phyloP scores from a whole-genome alignment of 2,329 filamentous ascomycete species.

The Cytospora piceae region DNA sequence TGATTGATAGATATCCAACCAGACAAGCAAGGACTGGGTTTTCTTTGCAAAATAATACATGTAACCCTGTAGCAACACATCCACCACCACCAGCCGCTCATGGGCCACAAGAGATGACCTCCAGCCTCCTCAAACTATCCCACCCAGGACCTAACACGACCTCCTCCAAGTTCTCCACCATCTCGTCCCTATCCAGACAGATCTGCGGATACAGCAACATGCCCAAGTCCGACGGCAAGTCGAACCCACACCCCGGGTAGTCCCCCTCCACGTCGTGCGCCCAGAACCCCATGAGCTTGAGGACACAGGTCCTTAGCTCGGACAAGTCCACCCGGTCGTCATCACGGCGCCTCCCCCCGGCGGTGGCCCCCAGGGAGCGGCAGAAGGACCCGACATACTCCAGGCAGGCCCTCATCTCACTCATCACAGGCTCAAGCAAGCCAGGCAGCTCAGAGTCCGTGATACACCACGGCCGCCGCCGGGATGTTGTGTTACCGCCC shows the following conservation, averaged over 20 bases:
- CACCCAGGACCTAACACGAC: not conserved
- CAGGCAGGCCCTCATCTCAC: conserved; percentile 2
- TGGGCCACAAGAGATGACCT: not conserved
- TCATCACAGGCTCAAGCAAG: not conserved
- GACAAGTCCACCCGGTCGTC: conserved; percentile 2
- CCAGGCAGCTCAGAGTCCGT: not conserved
- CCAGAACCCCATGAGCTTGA: conserved; percentile 1
- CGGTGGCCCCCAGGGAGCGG: not conserved
- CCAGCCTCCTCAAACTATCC: not conserved
- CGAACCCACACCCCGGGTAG: not conserved
- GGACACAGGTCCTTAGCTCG: not conserved
- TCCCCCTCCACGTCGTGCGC: not conserved
- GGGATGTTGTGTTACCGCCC: not conserved
- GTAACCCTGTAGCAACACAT: no score
- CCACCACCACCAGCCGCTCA: not conserved
- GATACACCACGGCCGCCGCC: not conserved
- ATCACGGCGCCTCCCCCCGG: not conserved
- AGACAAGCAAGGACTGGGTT: no score
- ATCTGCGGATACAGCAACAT: conserved; percentile 8
- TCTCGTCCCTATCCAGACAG: not conserved
- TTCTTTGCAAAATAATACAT: no score
- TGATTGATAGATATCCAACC: no score
- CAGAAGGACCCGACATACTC: conserved; percentile 1
- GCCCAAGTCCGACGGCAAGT: not conserved
- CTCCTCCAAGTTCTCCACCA: conserved; percentile 9